Conservation (phyloP, 257 asterid genomes). For the Echium plantagineum region DNA sequence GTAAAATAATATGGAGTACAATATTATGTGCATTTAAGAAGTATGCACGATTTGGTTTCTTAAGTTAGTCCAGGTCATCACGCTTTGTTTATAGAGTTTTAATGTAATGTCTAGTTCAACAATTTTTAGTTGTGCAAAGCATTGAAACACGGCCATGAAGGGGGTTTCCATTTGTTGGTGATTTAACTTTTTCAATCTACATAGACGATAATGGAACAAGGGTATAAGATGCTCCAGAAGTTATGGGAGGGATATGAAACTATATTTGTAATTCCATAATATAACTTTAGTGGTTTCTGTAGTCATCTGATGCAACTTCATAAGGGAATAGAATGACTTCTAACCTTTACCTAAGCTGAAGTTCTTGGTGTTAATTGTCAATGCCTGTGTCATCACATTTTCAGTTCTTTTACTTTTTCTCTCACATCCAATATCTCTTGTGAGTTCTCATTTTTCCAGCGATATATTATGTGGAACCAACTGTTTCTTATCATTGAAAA, state of each 20-base stretch:
- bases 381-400: neutral
- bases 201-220: neutral
- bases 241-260: no score
- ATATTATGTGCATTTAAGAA: neutral
- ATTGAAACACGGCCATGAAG: neutral
- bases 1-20: neutral
- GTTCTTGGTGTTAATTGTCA: neutral
- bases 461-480: constrained; percentile 1
- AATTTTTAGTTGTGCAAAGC: neutral
- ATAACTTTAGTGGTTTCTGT: no score
- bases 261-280: no score
- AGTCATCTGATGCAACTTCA: neutral
- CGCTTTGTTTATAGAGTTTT: neutral
- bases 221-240: neutral
- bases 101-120: neutral
- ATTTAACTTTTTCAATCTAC: neutral
- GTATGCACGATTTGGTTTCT: neutral
- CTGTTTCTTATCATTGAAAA: constrained; percentile 6
- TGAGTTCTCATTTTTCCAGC: constrained; percentile 6
- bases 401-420: neutral
- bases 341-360: no score
- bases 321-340: neutral
- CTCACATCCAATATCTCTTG: neutral
- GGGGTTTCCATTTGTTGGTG: neutral
- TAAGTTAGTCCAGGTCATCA: neutral